Conservation (phyloP, 805 yeast genomes). For the Pichia nanzhaoensis region DNA sequence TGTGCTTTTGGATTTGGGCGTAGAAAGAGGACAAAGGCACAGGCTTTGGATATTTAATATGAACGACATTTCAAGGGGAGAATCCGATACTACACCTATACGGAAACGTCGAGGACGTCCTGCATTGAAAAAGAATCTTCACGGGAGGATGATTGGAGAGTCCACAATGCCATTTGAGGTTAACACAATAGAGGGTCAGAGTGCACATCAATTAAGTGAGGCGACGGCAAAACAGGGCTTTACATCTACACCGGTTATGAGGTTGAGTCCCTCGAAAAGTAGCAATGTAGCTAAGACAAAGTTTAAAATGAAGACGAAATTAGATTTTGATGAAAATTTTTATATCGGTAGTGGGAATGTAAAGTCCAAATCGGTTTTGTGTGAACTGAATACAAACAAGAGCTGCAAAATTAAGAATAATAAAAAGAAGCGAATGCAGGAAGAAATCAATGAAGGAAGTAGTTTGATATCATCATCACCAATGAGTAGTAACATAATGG, state of each 20-base stretch:
- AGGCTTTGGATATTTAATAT: neutral
- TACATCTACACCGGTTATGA: slow-evolving; percentile 29
- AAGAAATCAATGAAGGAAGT: neutral
- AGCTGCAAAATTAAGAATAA: neutral
- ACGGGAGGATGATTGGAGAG: slow-evolving; percentile 20
- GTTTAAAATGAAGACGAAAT: neutral
- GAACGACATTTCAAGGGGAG: neutral
- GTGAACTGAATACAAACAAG: neutral
- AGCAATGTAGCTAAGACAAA: no score
- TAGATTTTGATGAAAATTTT: neutral
- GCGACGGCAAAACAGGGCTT: slow-evolving; percentile 27
- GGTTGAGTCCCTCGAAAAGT: slow-evolving; percentile 21
- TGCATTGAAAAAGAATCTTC: slow-evolving; percentile 19
- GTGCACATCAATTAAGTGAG: slow-evolving; percentile 24
- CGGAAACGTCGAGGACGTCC: slow-evolving; percentile 28
- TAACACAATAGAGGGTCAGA: slow-evolving; percentile 14
- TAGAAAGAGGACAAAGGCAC: neutral
- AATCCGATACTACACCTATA: neutral
- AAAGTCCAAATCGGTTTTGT: neutral
- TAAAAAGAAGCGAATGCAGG: neutral
- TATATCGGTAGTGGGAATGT: neutral
- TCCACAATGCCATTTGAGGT: slow-evolving; percentile 21
- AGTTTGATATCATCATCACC: slow-evolving; percentile 8
- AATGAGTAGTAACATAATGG: slow-evolving; percentile 4
- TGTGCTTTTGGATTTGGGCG: no score